Conservation (phyloP, 73 alveolate species). For the Paramecium sonneborni region DNA sequence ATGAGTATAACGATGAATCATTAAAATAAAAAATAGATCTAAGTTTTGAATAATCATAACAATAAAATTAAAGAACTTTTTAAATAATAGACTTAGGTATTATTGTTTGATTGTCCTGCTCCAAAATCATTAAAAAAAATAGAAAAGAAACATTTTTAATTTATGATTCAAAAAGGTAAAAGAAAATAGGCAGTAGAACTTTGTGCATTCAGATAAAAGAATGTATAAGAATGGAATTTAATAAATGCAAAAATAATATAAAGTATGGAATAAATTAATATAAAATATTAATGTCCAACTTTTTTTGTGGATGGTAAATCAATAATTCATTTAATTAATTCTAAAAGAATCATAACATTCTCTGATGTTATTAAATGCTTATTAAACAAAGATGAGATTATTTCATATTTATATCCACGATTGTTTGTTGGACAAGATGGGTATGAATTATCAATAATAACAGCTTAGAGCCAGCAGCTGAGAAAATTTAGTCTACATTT, state of each 20-base stretch:
- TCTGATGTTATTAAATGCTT: slow-evolving; percentile 22
- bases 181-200: slow-evolving; percentile 13
- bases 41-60: not conserved
- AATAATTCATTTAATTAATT: not conserved
- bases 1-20: not conserved
- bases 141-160: not conserved
- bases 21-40: not conserved
- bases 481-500: not conserved
- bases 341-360: not conserved
- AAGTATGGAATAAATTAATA: not conserved
- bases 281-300: not conserved
- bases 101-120: not conserved
- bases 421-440: slow-evolving; percentile 24
- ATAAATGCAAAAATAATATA: slow-evolving; percentile 13
- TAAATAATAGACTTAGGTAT: not conserved
- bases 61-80: not conserved
- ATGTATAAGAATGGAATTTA: not conserved
- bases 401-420: not conserved
- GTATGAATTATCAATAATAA: not conserved
- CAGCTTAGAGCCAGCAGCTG: slow-evolving; percentile 35
- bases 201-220: not conserved
- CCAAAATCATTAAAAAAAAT: not conserved
- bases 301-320: slow-evolving; percentile 49
- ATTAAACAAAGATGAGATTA: slow-evolving; percentile 30
- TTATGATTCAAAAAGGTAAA: slow-evolving; percentile 14